Percentiles rank a stretch among this genome's conserved stretches.
phyloP scores from a whole-genome alignment of 768 basidiomycete species.

The Peribolospora baueri region DNA sequence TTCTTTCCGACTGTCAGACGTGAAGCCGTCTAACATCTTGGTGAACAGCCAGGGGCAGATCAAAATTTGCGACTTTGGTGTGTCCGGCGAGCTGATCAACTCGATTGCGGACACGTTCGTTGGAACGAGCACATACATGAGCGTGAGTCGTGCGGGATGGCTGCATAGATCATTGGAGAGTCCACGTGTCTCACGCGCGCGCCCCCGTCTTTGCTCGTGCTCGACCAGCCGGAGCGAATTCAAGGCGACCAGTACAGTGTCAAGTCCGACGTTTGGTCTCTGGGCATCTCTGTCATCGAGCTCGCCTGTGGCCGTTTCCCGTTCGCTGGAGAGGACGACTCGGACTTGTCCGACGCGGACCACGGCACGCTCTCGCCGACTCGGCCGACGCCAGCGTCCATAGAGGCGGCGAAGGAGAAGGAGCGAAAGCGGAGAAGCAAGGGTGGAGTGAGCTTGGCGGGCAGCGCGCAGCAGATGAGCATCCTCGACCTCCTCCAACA shows the following conservation, averaged over 20 bases:
- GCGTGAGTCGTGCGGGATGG: conserved; percentile 30
- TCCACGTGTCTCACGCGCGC: neutral
- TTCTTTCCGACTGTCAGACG: conserved; percentile 35
- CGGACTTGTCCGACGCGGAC: conserved; percentile 1
- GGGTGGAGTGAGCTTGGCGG: conserved; percentile 78
- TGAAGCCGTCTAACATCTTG: conserved; percentile 95
- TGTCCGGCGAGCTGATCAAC: conserved; percentile 95
- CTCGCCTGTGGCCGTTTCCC: conserved; percentile 92
- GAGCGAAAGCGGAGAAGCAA: conserved; percentile 56
- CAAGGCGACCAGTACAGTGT: conserved; percentile 96
- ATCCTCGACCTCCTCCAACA: conserved; percentile 91
- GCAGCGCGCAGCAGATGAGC: conserved; percentile 91
- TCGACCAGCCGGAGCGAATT: conserved; percentile 76
- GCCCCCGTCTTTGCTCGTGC: conserved; percentile 7
- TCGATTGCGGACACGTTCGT: conserved; percentile 98
- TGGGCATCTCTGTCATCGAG: conserved; percentile 90
- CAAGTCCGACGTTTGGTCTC: conserved; percentile 97
- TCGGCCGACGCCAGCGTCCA: conserved; percentile 10
- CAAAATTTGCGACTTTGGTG: conserved; percentile 98
- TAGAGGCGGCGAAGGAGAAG: conserved; percentile 22
- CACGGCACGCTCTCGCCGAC: conserved; percentile 39
- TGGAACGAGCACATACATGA: conserved; percentile 98
- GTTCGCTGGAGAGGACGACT: conserved; percentile 32
- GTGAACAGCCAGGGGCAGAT: conserved; percentile 84
- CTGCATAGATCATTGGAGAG: too few species aligned